A percentile compares a stretch with the other conserved stretches of the same genome.
phyloP scores from a whole-genome alignment of 805 yeast species.

The Wickerhamiella nectarea region DNA sequence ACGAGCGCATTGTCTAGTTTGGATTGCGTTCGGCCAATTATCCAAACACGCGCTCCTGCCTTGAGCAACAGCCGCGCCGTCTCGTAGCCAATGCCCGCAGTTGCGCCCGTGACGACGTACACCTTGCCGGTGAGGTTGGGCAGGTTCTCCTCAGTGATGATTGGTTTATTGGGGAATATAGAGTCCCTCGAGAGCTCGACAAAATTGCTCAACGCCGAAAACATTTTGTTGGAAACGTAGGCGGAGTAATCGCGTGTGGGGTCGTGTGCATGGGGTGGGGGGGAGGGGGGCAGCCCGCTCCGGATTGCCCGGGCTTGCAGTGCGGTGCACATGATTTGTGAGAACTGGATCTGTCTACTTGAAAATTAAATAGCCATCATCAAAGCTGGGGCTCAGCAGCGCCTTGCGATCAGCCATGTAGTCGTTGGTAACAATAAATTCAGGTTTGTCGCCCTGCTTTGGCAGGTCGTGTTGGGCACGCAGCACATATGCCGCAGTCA shows the following conservation, averaged over 20 bases:
- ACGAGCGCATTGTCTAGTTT: slow-evolving; percentile 26
- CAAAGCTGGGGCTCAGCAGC: slow-evolving; percentile 1
- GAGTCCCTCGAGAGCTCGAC: slow-evolving; percentile 4
- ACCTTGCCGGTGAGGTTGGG: slow-evolving; percentile 28
- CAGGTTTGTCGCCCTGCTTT: slow-evolving; percentile 7
- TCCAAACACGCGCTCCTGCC: slow-evolving; percentile 29
- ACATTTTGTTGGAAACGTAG: background rate
- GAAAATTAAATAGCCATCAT: slow-evolving; percentile 3
- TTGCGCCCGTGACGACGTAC: slow-evolving; percentile 22
- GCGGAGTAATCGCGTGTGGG: background rate
- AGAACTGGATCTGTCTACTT: too few relatives aligned
- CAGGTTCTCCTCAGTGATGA: slow-evolving; percentile 14
- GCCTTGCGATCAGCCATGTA: slow-evolving; percentile 5
- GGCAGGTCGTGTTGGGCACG: slow-evolving; percentile 1
- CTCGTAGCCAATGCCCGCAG: slow-evolving; percentile 21
- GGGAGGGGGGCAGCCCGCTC: background rate
- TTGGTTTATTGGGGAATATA: slow-evolving; percentile 3
- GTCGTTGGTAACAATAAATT: slow-evolving; percentile 2
- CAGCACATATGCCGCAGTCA: slow-evolving; percentile 3
- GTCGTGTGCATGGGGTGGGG: background rate
- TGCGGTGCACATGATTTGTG: too few relatives aligned
- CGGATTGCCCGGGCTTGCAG: too few relatives aligned
- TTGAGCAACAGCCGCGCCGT: slow-evolving; percentile 16
- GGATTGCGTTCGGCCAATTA: slow-evolving; percentile 28
- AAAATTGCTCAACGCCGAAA: background rate